Base-by-base conservation (phyloP, 2,329 filamentous ascomycete species). In the Calonectria montana region DNA sequence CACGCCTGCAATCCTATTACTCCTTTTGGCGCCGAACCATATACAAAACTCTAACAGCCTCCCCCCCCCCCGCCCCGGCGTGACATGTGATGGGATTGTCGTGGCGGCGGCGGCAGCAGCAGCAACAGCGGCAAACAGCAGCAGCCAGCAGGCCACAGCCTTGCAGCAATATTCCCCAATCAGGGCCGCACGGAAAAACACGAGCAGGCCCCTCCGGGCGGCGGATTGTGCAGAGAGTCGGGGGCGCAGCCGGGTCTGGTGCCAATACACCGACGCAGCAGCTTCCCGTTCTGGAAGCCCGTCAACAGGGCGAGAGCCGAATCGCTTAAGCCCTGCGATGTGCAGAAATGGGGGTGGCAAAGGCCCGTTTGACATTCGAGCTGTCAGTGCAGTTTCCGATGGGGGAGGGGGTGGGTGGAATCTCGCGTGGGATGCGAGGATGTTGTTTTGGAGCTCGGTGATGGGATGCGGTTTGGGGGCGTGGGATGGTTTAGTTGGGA, bases 401-500 rank as follows among this genome's bases (percentile, higher is more conserved):
- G 47, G 37, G 29, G 45, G 37, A 27, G 35, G 55, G 29, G 31
- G 31, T 53, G 71, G 50, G 43, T 31, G 43, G 57, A 41, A 47
- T 47, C 57, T 37, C 45, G 53, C 39, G 53, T 37, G 31, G 64
- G 45, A 45, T 47, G 65, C 50, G 57, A 47, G n/a, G 9, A 16
- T 41, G 18, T 41, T 41, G 8, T 41, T 41, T n/a, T 41, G 39
- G 39, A n/a, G 65, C 70, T 67, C 69, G 69, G 64, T 71, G 64
- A 71, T 35, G 69, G 50, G 69, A 68, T 70, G 35, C 23, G 39
- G 65, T 31, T 55, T 68, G 65, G 59, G 59, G 57, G 59, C 64
- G 67, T 69, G 65, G 61, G 69, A 73, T 74, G 76, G 68, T 41
- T 41, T 41, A 70, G 70, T 72, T 62, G 66, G 63, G 67, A 64